Conservation (phyloP, 1,284 basidiomycete genomes). For the Gymnopus androsaceus region DNA sequence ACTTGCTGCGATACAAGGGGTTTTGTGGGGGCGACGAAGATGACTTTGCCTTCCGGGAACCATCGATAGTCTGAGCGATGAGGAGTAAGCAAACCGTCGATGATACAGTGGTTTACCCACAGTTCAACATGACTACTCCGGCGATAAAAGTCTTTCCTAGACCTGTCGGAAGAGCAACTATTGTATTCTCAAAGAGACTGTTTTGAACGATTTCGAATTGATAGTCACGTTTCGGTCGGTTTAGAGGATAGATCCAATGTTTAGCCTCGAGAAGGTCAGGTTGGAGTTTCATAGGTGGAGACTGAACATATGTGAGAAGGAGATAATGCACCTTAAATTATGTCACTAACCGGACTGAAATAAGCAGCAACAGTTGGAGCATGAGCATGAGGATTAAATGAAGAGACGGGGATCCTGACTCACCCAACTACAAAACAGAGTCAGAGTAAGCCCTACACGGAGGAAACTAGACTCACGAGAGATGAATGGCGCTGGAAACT, state of each 20-base stretch:
- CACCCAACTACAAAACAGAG: constrained; percentile 47
- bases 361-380: background rate
- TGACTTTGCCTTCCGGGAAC: constrained; percentile 92
- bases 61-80: constrained; percentile 83
- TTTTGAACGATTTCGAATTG: constrained; percentile 92
- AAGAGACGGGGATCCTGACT: constrained; percentile 28
- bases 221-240: constrained; percentile 88
- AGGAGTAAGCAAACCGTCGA: background rate
- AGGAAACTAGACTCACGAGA: constrained; percentile 44
- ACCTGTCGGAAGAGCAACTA: constrained; percentile 95
- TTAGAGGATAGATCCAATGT: constrained; percentile 93
- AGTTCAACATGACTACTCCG: constrained; percentile 94
- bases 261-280: constrained; percentile 79
- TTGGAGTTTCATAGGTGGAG: constrained; percentile 75
- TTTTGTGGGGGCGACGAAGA: constrained; percentile 96
- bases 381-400: background rate
- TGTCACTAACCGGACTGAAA: constrained; percentile 36
- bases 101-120: constrained; percentile 44
- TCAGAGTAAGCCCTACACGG: constrained; percentile 7
- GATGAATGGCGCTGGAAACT: constrained; percentile 78
- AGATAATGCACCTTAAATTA: background rate
- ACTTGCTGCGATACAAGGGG: constrained; percentile 96
- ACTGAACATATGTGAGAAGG: constrained; percentile 38
- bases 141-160: constrained; percentile 99
- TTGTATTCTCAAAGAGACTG: constrained; percentile 90